Evolutionary conservation across 352 stramenopile genomes (phyloP), one percentile per base, ranked within the genome.

Genomic region (Phytopythium montanum): DNA sequence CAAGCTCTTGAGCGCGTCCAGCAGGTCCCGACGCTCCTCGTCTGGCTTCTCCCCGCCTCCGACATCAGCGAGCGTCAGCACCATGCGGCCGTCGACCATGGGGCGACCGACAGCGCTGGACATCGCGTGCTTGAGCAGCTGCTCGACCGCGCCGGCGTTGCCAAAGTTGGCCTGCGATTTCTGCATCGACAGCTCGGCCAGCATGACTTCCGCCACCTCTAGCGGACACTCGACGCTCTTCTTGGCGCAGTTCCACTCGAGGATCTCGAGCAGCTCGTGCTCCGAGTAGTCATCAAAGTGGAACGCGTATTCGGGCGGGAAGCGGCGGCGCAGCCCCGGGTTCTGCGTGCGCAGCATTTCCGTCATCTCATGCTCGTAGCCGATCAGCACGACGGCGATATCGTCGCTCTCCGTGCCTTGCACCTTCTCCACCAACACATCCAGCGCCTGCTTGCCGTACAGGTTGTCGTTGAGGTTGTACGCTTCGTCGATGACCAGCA

Each of bases 401-500:
- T 98, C 92, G 54, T 98, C 92, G 34, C 70, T 79, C 23, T 94
- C 79, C 0, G 79, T 85, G 28, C 85, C 90, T 63, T 98, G 91
- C 29, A 98, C 82, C 58, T 96, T 96, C 56, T 96, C 90, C 10
- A 98, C 92, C 13, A 98, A 41, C 16, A 95, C 89, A 63, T 98
- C 80, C 3, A 97, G 45, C 38, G 86, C 86, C 61, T 88, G 76
- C 58, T 90, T 89, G 3, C 81, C 81, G 38, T 77, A 90, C 49
- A 66, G 53, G 6, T 74, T 73, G 39, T 88, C 78, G 59, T 96
- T 75, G 5, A 98, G 55, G n/a, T 81, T 94, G 74, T 98, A 98
- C 0, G 92, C 92, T 66, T 98, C 93, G 56, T 98, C 93, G 48
- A 98, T 97, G 10, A 98, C 79, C 8, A 98, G 69, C 19, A 98